Evolutionary conservation across 352 stramenopile species (phyloP).

Genomic region (Phytophthora crassamura): DNA sequence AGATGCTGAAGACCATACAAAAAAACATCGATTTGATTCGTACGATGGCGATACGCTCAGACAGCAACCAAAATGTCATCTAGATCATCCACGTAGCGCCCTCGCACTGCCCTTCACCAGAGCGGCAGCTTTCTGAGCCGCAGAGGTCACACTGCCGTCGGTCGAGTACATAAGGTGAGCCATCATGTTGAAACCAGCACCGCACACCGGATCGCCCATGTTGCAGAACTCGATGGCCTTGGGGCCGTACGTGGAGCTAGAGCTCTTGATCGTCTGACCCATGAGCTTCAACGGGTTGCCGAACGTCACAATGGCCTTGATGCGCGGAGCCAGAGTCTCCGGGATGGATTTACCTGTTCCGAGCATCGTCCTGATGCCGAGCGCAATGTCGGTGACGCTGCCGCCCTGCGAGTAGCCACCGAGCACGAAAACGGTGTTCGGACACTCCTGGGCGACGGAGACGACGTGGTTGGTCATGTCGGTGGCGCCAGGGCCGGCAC

Average conservation of each 20-base stretch:
- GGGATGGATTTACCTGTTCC: slow-evolving; percentile 31
- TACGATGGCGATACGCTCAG: no score
- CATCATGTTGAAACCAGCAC: slow-evolving; percentile 38
- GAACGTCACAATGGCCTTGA: slow-evolving; percentile 47
- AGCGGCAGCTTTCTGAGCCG: slow-evolving; percentile 29
- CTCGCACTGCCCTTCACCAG: slow-evolving; percentile 30
- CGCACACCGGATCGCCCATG: slow-evolving; percentile 41
- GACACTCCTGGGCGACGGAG: slow-evolving; percentile 33
- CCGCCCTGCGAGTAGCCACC: slow-evolving; percentile 44
- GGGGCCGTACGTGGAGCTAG: slow-evolving; percentile 32
- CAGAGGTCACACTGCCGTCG: slow-evolving; percentile 34
- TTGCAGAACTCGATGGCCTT: slow-evolving; percentile 45
- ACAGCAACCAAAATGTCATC: no score
- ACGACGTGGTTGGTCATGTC: slow-evolving; percentile 46
- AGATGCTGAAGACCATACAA: no score
- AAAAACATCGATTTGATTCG: no score
- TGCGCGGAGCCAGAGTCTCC: slow-evolving; percentile 26
- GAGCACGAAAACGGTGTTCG: slow-evolving; percentile 38
- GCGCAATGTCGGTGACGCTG: slow-evolving; percentile 39
- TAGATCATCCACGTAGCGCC: slow-evolving; percentile 18
- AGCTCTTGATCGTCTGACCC: slow-evolving; percentile 31
- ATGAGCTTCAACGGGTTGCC: slow-evolving; percentile 40
- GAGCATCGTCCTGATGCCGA: slow-evolving; percentile 37
- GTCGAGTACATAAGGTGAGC: slow-evolving; percentile 39
- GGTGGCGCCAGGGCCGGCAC: slow-evolving; percentile 30